Evolutionary conservation across 345 rosid species (phyloP), one percentile per base, ranked within the genome.

Genomic region (Nasturtium officinale): DNA sequence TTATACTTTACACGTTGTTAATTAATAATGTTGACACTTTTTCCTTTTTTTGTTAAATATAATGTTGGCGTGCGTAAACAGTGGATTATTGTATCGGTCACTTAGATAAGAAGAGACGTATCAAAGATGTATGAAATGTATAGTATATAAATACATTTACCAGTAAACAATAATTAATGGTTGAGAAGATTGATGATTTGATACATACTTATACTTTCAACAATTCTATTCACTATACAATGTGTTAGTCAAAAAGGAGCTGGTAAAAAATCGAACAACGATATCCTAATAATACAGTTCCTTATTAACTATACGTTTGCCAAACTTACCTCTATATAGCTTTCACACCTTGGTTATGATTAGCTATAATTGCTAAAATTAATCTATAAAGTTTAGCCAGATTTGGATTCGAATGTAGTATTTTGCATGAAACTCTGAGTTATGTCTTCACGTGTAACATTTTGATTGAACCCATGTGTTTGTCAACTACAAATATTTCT

Each of bases 81-180:
- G 23, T 46, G 65, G 57, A 32, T 32, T 32, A 58, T 42, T 61
- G 33, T 30, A 55, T 25, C 0, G 7, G 16, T 30, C 18, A 46
- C 35, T 47, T 9, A 57, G 45, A 56, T 69, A 59, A 46, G 29
- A 71, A 71, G 67, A 71, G 59, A 71, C 59, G 75, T 71, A 59
- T 71, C 59, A 60, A 35, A 33, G 65, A 45, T 55, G 59, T 13
- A 16, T 46, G 26, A 46, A 37, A 21, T 61, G 18, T 16, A 55
- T 55, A 65, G 37, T 61, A 43, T 11, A 28, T 45, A 32, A 16
- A 45, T 32, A 59, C 18, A 43, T 64, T 56, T 65, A 73, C 58
- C 32, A 25, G 57, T 1, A 54, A 73, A 45, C 42, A 23, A 65
- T 51, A 56, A 73, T 55, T 10, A 65, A 45, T 73, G 71, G 32